Conservation (phyloP, 192 early-diverging fungal genomes). For the Gaertneriomyces semiglobifer region DNA sequence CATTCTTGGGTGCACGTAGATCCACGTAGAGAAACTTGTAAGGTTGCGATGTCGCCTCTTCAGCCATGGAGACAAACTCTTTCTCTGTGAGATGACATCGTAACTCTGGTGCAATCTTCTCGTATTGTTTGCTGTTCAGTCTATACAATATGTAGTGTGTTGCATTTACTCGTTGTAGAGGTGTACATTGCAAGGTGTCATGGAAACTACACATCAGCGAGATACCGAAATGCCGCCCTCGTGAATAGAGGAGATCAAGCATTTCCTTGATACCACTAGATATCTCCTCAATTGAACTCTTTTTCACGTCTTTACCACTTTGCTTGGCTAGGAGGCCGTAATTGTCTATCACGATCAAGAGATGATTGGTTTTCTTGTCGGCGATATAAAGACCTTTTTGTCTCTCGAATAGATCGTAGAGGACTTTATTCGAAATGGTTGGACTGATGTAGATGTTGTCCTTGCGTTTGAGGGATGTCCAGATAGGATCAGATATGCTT, state of each 20-base stretch:
- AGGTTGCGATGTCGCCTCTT: background rate
- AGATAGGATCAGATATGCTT: background rate
- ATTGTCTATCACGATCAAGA: too few relatives aligned
- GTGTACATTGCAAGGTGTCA: background rate
- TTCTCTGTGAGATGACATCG: background rate
- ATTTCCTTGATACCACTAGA: background rate
- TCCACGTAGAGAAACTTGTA: background rate
- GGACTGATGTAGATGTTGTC: background rate
- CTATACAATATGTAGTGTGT: background rate
- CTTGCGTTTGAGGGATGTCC: background rate
- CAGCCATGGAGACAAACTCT: background rate
- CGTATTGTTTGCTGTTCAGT: too few relatives aligned
- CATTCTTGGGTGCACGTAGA: background rate
- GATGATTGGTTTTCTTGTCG: too few relatives aligned
- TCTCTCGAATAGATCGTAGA: too few relatives aligned
- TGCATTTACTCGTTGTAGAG: conserved; percentile 3
- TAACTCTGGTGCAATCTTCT: too few relatives aligned
- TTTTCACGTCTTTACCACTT: too few relatives aligned
- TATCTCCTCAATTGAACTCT: too few relatives aligned
- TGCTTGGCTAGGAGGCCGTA: too few relatives aligned
- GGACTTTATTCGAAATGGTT: too few relatives aligned
- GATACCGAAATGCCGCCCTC: background rate
- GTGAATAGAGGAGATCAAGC: background rate
- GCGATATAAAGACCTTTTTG: too few relatives aligned
- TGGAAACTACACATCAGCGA: too few relatives aligned